Evolutionary conservation across 306 rosid species (phyloP), one percentile per base, ranked within the genome.

Genomic region (Mimosa bimucronata): DNA sequence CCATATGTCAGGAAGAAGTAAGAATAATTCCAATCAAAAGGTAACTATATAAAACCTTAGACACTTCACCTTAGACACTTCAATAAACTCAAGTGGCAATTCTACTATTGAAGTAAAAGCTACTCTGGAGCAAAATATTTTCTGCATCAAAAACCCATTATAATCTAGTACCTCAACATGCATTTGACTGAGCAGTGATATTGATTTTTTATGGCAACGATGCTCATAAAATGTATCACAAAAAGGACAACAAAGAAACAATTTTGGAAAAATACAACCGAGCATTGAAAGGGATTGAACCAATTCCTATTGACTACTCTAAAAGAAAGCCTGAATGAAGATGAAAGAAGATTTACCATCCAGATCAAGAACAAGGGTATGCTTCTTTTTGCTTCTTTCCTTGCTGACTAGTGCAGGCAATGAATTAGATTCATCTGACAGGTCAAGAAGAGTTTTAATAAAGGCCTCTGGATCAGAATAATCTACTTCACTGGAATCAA

Each of bases 291-390:
- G 62, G 21, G 29, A 19, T 3, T 14, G 46, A 64, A 79, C 26
- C 7, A 41, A 66, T 30, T 25, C 4, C 28, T n/a, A n/a, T 55
- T 8, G 12, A 55, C 23, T 55, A 9, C 25, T 21, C 30, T 23
- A 58, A 57, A 61, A 79, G 55, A 40, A 28, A 57, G 34, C 45
- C 14, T 4, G 71, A 0, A 15, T 10, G 45, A 53, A 55, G 23
- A 65, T 29, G 52, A 50, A 42, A 41, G 62, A 69, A 42, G 71
- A 75, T 21, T 84, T 90, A 92, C 98, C 98, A 85, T 94, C 98
- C 93, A 94, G 87, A 92, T 94, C 98, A 83, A 94, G 98, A 69
- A 89, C 96, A 69, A 94, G 88, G 66, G 97, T 94, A 25, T 69
- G 72, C 87, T 88, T 94, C 81, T 55, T 81, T 76, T 80, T 88